Conservation (phyloP, 495 filamentous ascomycete genomes). For the Penicillium parvum region DNA sequence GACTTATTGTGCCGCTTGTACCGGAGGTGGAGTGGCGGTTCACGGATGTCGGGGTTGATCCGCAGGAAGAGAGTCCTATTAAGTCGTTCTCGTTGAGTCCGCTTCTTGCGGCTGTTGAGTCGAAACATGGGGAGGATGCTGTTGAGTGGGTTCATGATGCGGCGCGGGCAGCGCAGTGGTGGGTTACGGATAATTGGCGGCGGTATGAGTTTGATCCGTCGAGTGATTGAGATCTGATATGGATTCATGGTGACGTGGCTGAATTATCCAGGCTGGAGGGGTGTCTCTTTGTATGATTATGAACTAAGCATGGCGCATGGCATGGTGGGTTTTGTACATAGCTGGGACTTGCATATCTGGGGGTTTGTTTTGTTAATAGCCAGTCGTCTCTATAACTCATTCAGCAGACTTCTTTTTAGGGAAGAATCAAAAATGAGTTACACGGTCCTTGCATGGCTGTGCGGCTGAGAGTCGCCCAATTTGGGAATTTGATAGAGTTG, state of each 20-base stretch:
- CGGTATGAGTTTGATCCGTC: constrained; percentile 15
- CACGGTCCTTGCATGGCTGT: not conserved
- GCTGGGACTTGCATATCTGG: constrained; percentile 7
- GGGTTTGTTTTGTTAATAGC: not conserved
- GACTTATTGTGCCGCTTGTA: constrained; percentile 39
- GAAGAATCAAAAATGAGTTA: not conserved
- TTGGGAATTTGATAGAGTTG: constrained; percentile 12
- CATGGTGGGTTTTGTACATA: constrained; percentile 8
- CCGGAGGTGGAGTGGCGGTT: constrained; percentile 37
- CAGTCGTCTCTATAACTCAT: not conserved
- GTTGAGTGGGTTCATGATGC: constrained; percentile 37
- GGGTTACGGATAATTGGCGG: constrained; percentile 30
- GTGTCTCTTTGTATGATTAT: constrained; percentile 8
- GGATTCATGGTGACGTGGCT: no score
- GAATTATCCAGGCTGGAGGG: no score
- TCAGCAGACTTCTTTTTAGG: not conserved
- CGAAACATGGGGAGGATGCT: constrained; percentile 31
- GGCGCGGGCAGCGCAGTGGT: constrained; percentile 34
- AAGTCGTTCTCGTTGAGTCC: constrained; percentile 30
- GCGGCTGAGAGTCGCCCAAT: constrained; percentile 4
- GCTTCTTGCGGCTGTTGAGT: constrained; percentile 23
- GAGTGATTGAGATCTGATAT: not conserved
- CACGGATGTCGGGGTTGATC: constrained; percentile 31
- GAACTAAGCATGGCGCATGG: constrained; percentile 15
- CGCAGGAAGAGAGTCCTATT: constrained; percentile 29